Percentiles rank a stretch among this genome's conserved stretches.
phyloP scores from a whole-genome alignment of 202 grass and related monocot species.

The Dendrocalamus latiflorus region DNA sequence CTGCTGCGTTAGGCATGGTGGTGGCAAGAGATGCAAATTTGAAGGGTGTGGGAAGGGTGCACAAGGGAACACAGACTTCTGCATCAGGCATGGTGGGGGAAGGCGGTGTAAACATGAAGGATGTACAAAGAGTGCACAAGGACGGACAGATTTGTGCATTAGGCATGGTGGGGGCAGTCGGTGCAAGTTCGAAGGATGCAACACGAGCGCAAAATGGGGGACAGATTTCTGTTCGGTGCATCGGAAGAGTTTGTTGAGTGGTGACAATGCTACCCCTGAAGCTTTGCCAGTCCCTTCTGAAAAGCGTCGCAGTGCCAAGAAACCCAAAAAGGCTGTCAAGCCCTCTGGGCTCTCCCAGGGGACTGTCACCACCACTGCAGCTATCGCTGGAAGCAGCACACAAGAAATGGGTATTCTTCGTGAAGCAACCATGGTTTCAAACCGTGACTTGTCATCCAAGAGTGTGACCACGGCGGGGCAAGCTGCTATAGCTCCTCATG shows the following conservation, averaged over 20 bases:
- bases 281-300: background rate
- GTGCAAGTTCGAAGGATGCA: conserved; percentile 46
- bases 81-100: conserved; percentile 51
- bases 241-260: conserved; percentile 21
- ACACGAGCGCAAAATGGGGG: conserved; percentile 39
- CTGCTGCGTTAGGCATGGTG: conserved; percentile 66
- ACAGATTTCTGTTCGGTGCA: conserved; percentile 42
- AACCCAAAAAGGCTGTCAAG: conserved; percentile 14
- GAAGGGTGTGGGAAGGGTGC: conserved; percentile 54
- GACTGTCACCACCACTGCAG: background rate
- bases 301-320: conserved; percentile 25
- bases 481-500: background rate
- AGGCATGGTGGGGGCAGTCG: conserved; percentile 51
- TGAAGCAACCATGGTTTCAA: background rate
- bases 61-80: conserved; percentile 49
- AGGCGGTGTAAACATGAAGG: conserved; percentile 48
- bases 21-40: conserved; percentile 63
- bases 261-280: conserved; percentile 1
- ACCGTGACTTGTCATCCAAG: conserved; percentile 11
- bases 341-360: background rate
- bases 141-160: conserved; percentile 46
- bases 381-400: conserved; percentile 26
- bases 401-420: conserved; percentile 26
- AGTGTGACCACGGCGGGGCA: background rate
- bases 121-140: conserved; percentile 56